These are phyloP conservation scores for Enteropsectra breve DNA, from an alignment of 371 early-diverging fungal genomes.

Conservation along the genomic window DNA sequence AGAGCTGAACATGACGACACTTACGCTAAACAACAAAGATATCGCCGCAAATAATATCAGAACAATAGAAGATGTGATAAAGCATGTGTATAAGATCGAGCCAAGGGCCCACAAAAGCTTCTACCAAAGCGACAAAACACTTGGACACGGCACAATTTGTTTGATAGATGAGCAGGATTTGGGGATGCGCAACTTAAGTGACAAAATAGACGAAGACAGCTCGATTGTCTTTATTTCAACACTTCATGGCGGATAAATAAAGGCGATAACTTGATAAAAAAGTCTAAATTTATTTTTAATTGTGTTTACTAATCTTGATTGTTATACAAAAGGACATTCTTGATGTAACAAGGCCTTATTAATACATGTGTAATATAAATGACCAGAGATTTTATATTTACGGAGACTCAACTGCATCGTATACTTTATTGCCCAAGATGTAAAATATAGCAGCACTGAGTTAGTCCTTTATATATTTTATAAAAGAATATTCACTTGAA, in stretches of 20 bases:
- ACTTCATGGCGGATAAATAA: conserved; percentile 42
- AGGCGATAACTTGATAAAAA: conserved; percentile 11
- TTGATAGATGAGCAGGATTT: conserved; percentile 25
- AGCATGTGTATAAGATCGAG: conserved; percentile 10
- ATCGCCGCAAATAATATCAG: neutral
- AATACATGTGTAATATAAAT: too few relatives aligned
- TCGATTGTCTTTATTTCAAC: conserved; percentile 35
- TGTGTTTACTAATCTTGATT: too few relatives aligned
- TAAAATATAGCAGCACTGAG: too few relatives aligned
- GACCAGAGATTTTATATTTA: too few relatives aligned
- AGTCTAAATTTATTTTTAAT: neutral
- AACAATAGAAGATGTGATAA: conserved; percentile 19
- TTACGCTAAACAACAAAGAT: conserved; percentile 8
- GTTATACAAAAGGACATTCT: too few relatives aligned
- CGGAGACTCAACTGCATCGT: too few relatives aligned
- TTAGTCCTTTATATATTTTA: too few relatives aligned
- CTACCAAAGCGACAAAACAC: conserved; percentile 12
- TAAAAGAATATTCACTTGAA: too few relatives aligned
- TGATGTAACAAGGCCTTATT: too few relatives aligned
- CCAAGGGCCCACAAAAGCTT: conserved; percentile 11
- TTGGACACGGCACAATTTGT: conserved; percentile 35
- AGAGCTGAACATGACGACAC: conserved; percentile 13
- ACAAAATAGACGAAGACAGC: conserved; percentile 15
- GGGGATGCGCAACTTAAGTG: too few relatives aligned
- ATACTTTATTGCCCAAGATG: too few relatives aligned